Evolutionary conservation across 2,329 filamentous ascomycete species (phyloP), one percentile per base, ranked within the genome.

Genomic region (Trichoderma pleuroti): DNA sequence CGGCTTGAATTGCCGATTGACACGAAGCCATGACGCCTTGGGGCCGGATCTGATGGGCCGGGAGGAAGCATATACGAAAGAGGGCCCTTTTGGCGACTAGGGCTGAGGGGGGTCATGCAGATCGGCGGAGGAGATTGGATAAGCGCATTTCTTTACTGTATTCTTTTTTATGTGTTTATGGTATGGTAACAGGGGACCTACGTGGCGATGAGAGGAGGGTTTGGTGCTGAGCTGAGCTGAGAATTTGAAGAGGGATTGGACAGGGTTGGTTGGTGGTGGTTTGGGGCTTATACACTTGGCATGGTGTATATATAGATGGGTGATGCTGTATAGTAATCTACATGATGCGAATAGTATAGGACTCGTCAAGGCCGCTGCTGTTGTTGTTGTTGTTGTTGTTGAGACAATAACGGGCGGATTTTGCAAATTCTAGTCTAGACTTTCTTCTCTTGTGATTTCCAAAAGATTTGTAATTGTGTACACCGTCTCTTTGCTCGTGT

Each of bases 171-270:
- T 42, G 36, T 18, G 32, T 10, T 9, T 24, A 9, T 32, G 26
- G 16, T 49, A 21, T 5, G 8, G 24, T 28, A 28, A 2, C 24
- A 56, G 26, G 26, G 26, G 18, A 30, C 12, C 11, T 46, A 9
- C 11, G 63, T 66, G 32, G 30, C 49, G 28, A 54, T 39, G 49
- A 54, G 46, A 36, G 32, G 14, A 54, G 5, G 46, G n/a, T 5
- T 39, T 66, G 16, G 63, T 28, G 46, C 46, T 66, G 49, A 65
- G 63, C 46, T 66, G 49, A 65, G 63, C 21, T 66, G 49, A 56
- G 63, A 66, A 54, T 28, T 54, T 24, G 2, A 56, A 16, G 63
- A 52, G 21, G 6, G 16, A 24, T n/a, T 42, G 16, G 21, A 11
- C 63, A 24, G 63, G 63, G 14, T 26, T 8, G 21, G 16, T 36